A percentile compares a stretch with the other conserved stretches of the same genome.
These are phyloP conservation scores for Dovyalis caffra DNA, from an alignment of 345 rosid genomes.

Conservation along the genomic window DNA sequence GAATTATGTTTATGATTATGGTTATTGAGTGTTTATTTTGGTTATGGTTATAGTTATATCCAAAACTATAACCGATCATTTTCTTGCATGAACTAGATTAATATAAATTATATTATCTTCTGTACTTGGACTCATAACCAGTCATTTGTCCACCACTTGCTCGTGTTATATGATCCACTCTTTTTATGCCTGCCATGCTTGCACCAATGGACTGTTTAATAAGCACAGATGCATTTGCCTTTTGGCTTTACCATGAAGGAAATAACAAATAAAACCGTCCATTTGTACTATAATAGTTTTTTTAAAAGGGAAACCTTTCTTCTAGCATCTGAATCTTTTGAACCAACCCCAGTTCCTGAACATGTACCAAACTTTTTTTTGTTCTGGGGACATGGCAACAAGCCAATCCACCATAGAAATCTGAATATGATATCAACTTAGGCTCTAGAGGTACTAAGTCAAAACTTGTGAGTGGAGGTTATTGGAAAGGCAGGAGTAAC, in stretches of 20 bases:
- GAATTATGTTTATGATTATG: too few species aligned
- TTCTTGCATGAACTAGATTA: neutral
- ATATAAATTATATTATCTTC: neutral
- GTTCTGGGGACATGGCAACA: neutral
- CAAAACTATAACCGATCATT: too few species aligned
- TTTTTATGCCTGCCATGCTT: neutral
- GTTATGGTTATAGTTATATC: too few species aligned
- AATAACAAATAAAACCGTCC: too few species aligned
- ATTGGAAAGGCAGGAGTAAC: neutral
- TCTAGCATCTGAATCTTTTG: neutral
- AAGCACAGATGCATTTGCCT: neutral
- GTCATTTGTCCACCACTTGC: neutral
- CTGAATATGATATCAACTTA: neutral
- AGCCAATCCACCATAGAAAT: constrained; percentile 7
- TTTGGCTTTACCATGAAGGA: neutral
- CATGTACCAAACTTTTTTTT: neutral
- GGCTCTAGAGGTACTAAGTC: neutral
- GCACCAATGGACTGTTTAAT: neutral
- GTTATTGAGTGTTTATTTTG: too few species aligned
- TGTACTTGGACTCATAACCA: neutral
- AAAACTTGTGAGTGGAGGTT: neutral
- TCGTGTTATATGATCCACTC: too few species aligned
- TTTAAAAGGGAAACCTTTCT: neutral
- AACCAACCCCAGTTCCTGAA: neutral
- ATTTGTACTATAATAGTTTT: too few species aligned